Evolutionary conservation across 164 flowering plant species (phyloP).

Genomic region (Warburgia ugandensis): DNA sequence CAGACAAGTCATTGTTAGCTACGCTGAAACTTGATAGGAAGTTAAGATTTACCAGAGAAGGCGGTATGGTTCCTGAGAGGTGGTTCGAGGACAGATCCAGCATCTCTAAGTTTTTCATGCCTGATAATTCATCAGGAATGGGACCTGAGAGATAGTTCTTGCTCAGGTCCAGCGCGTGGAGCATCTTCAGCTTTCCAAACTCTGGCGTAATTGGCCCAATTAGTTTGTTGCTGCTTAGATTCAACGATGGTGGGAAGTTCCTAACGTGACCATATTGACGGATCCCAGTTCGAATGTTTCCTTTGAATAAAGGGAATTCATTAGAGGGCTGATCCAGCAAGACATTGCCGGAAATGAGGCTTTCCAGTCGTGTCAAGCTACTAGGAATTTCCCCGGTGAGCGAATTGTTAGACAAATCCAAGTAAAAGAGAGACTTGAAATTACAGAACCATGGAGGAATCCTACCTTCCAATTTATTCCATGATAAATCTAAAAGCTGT

Average conservation of each 20-base stretch:
- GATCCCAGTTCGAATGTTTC: conserved; percentile 2
- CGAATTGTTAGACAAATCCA: conserved; percentile 24
- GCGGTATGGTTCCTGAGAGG: conserved; percentile 19
- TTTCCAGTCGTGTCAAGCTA: conserved; percentile 16
- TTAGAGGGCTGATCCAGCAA: not conserved
- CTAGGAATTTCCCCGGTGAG: conserved; percentile 17
- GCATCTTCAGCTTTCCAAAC: conserved; percentile 16
- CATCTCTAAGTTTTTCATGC: conserved; percentile 17
- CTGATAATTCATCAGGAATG: conserved; percentile 10
- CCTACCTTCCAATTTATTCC: conserved; percentile 58
- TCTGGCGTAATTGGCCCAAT: conserved; percentile 16
- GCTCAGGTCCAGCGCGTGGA: conserved; percentile 15
- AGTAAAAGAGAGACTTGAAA: conserved; percentile 18
- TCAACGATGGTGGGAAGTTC: conserved; percentile 16
- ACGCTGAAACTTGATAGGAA: conserved; percentile 35
- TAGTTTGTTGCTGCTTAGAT: conserved; percentile 12
- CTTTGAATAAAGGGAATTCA: conserved; percentile 7
- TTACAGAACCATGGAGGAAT: conserved; percentile 29
- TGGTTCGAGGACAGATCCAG: conserved; percentile 20
- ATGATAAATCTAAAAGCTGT: conserved; percentile 70
- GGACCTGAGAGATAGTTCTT: conserved; percentile 10
- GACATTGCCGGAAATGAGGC: conserved; percentile 8
- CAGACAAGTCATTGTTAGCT: conserved; percentile 62
- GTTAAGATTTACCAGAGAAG: conserved; percentile 13
- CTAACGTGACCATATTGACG: conserved; percentile 12